Percentiles rank a stretch among this genome's conserved stretches.
phyloP scores from a whole-genome alignment of 176 grass and related monocot genomes.

The Metroxylon sagu region DNA sequence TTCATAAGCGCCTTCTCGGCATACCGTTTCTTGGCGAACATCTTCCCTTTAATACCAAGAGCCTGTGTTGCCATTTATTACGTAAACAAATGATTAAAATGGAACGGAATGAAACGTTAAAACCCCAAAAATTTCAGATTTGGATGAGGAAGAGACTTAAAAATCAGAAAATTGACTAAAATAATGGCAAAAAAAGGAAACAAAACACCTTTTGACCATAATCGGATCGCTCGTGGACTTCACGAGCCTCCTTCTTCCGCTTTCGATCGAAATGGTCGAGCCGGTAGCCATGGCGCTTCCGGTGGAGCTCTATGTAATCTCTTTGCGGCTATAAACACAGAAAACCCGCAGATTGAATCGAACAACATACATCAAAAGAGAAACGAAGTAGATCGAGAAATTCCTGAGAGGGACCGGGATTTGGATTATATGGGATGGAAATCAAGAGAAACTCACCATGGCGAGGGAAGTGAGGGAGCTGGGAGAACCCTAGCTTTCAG shows the following conservation, averaged over 20 bases:
- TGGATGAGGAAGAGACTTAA: constrained; percentile 2
- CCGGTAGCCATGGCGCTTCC: constrained; percentile 79
- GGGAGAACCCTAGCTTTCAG: too few species aligned
- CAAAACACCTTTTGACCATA: constrained; percentile 37
- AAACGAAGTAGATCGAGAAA: too few species aligned
- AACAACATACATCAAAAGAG: too few species aligned
- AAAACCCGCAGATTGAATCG: too few species aligned
- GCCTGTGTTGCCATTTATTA: constrained; percentile 15
- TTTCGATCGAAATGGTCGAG: constrained; percentile 58
- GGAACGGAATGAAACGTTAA: background rate
- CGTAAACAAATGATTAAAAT: background rate
- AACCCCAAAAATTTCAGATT: too few species aligned
- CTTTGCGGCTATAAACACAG: constrained; percentile 44
- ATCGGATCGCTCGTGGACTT: constrained; percentile 44
- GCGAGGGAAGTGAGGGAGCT: too few species aligned
- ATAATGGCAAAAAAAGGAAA: too few species aligned
- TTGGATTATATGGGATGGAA: too few species aligned
- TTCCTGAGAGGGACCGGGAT: too few species aligned
- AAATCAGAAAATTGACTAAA: too few species aligned
- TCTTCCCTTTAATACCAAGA: constrained; percentile 78
- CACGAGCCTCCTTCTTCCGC: constrained; percentile 72
- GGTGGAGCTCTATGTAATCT: constrained; percentile 67
- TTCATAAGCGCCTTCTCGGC: constrained; percentile 83
- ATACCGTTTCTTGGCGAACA: constrained; percentile 80
- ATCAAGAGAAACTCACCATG: too few species aligned